Conservation (phyloP, 2,329 filamentous ascomycete species). For the Hymenoscyphus fructigenus region DNA sequence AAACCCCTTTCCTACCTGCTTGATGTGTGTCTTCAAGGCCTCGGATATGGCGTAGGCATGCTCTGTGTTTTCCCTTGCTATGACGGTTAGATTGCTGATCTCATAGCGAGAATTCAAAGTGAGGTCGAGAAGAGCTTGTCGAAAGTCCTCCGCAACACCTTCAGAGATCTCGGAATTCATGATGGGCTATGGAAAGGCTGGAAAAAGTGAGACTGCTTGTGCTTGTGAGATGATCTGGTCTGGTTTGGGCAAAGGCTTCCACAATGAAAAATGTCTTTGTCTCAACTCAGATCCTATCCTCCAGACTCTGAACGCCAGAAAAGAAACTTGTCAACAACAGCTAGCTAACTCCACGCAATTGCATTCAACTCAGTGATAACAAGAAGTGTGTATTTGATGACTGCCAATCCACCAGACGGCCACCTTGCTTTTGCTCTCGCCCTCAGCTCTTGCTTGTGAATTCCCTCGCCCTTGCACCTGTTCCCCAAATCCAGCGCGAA, state of each 20-base stretch:
- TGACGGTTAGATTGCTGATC: slow-evolving; percentile 95
- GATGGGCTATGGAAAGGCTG: slow-evolving; percentile 41
- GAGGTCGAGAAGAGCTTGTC: slow-evolving; percentile 87
- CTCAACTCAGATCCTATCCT: slow-evolving; percentile 21
- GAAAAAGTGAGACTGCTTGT: slow-evolving; percentile 21
- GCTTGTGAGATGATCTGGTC: slow-evolving; percentile 22
- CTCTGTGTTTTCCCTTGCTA: slow-evolving; percentile 95
- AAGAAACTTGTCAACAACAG: slow-evolving; percentile 35
- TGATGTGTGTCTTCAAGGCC: slow-evolving; percentile 88
- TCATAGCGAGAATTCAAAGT: slow-evolving; percentile 89
- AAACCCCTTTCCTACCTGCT: slow-evolving; percentile 67
- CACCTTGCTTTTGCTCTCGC: slow-evolving; percentile 15
- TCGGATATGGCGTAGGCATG: slow-evolving; percentile 91
- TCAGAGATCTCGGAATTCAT: slow-evolving; percentile 66
- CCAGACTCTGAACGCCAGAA: slow-evolving; percentile 27
- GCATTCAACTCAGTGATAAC: slow-evolving; percentile 38
- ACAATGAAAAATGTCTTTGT: slow-evolving; percentile 31
- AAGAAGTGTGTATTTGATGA: slow-evolving; percentile 40
- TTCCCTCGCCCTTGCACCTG: slow-evolving; percentile 26
- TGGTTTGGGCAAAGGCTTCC: slow-evolving; percentile 23
- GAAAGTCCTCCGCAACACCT: slow-evolving; percentile 94
- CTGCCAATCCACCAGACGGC: slow-evolving; percentile 31
- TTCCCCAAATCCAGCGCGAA: slow-evolving; percentile 25
- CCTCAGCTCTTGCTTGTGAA: slow-evolving; percentile 21
- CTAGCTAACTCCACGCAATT: slow-evolving; percentile 40